phyloP scores from a whole-genome alignment of 495 filamentous ascomycete genomes.

The Aspergillus conjunctus region DNA sequence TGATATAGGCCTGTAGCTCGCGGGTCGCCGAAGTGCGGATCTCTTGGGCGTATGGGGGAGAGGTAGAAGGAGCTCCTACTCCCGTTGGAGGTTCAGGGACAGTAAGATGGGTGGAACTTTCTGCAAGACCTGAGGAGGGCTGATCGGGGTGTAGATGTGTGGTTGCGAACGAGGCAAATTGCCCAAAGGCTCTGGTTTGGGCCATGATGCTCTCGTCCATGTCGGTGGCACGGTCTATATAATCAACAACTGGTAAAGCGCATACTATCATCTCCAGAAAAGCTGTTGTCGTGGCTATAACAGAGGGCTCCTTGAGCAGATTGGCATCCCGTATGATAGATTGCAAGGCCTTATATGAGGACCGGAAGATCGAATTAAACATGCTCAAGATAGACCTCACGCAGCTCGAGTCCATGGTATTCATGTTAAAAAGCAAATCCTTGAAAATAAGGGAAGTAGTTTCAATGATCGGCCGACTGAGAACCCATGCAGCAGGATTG shows the following conservation, averaged over 20 bases:
- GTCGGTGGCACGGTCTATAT: constrained; percentile 45
- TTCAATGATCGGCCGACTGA: constrained; percentile 57
- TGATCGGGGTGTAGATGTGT: constrained; percentile 21
- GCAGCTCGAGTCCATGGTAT: constrained; percentile 47
- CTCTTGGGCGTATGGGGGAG: constrained; percentile 30
- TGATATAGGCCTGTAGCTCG: constrained; percentile 42
- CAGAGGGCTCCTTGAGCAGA: constrained; percentile 42
- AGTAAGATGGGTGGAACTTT: neutral
- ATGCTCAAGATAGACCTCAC: constrained; percentile 47
- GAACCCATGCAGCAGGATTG: constrained; percentile 58
- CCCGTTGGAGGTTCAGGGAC: neutral
- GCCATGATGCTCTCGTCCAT: constrained; percentile 23
- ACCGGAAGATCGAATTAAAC: constrained; percentile 46
- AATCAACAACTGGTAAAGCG: constrained; percentile 54
- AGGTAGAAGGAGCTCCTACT: neutral
- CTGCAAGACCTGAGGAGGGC: neutral
- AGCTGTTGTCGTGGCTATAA: constrained; percentile 39
- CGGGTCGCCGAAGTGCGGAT: constrained; percentile 33
- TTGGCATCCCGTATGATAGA: constrained; percentile 32
- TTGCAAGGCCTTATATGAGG: constrained; percentile 41
- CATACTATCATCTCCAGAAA: constrained; percentile 52
- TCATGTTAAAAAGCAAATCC: constrained; percentile 51
- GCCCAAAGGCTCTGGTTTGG: constrained; percentile 37
- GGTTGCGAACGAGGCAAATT: constrained; percentile 35
- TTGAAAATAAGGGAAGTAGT: constrained; percentile 48